Evolutionary conservation across 306 rosid genomes (phyloP).

Genomic region (Begonia peltatifolia): DNA sequence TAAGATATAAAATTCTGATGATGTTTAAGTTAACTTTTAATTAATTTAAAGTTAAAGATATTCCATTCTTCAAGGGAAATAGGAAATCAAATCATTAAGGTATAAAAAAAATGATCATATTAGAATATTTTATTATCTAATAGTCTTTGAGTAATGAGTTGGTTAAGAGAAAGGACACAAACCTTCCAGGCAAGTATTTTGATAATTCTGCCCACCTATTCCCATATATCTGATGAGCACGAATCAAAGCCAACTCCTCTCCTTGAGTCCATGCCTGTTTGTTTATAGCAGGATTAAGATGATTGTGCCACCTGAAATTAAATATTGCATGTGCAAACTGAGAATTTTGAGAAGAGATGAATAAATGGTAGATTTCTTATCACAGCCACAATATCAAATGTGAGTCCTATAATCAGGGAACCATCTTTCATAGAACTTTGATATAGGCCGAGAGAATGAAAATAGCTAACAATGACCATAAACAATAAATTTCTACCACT

Average conservation of each 20-base stretch:
- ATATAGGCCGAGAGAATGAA: too few relatives aligned
- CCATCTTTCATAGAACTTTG: neutral
- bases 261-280: neutral
- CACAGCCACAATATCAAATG: neutral
- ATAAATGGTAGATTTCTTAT: neutral
- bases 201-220: neutral
- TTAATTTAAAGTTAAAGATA: neutral
- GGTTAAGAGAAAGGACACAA: neutral
- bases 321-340: neutral
- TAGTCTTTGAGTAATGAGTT: neutral
- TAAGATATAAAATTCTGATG: too few relatives aligned
- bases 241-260: neutral
- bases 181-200: neutral
- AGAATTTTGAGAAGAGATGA: neutral
- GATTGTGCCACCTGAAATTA: constrained; percentile 1
- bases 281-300: neutral
- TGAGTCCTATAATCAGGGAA: neutral
- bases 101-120: neutral
- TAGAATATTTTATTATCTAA: neutral
- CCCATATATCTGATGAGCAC: neutral
- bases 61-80: neutral
- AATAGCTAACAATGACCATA: neutral
- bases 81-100: neutral
- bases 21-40: neutral
- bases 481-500: neutral